Base-by-base conservation (phyloP, 164 flowering plant species). In the Stephania cephalantha region DNA sequence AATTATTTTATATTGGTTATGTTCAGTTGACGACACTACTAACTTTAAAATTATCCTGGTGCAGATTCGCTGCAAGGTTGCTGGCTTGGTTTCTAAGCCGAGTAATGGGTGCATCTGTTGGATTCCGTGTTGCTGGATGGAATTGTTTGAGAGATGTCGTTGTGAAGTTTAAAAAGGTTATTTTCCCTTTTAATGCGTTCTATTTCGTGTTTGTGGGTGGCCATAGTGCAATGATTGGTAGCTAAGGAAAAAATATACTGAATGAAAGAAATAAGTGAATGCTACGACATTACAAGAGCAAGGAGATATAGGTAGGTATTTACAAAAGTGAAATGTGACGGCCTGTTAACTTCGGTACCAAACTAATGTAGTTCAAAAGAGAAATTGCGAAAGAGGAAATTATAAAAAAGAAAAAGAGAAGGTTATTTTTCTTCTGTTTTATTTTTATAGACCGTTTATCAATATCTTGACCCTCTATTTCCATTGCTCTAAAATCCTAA, bases 51-150 rank as follows among this genome's bases (percentile, higher is more conserved):
- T 64, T 30, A 46, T 78, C 75, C 50, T 76, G 17, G 81, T 84
- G 7, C 88, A 96, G 99, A 78, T 92, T 91, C 88, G 87, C 90
- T 70, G 88, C 98, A 42, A 87, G 92, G 86, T 76, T 94, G 85
- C 22, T 91, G 79, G 92, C 97, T 74, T 91, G 93, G 92, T 74
- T 90, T 76, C 79, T 96, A 73, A 91, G 97, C 84, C 89, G 93
- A 64, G 72, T 85, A 70, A 73, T 90, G 81, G 95, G 97, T 82
- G 97, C 92, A 77, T 89, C 97, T 35, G 90, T 96, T 58, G 88
- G 84, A 80, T 96, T 96, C 76, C 89, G 94, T 5, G 86, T 96
- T 85, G 94, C 94, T 73, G 99, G 99, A 73, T 94, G 97, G 95
- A 96, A 93, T 83, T 92, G 97, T 76, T 81, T 94, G 70, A 87